Evolutionary conservation across 805 yeast species (phyloP).

Genomic region (Saturnispora sekii): DNA sequence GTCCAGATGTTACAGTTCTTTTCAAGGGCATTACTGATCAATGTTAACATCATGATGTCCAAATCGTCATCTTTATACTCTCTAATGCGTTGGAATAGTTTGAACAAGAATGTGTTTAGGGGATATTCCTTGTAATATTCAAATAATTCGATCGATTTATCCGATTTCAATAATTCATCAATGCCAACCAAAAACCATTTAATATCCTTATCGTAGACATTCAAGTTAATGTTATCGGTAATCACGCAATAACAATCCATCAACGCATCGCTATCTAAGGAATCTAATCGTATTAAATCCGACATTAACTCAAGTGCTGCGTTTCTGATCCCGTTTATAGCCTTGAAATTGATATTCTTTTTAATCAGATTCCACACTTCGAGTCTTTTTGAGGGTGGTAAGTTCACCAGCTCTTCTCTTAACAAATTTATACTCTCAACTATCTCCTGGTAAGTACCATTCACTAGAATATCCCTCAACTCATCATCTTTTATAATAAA

Average conservation of each 20-base stretch:
- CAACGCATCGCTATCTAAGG: conserved; percentile 37
- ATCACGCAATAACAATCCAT: conserved; percentile 55
- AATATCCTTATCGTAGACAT: conserved; percentile 31
- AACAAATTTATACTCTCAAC: conserved; percentile 44
- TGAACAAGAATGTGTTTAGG: conserved; percentile 11
- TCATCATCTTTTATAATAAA: conserved; percentile 14
- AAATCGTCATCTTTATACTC: conserved; percentile 8
- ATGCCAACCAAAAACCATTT: conserved; percentile 36
- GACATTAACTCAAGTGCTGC: conserved; percentile 44
- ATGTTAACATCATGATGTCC: conserved; percentile 10
- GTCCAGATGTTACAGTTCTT: conserved; percentile 5
- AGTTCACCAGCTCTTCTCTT: conserved; percentile 39
- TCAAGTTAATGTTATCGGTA: conserved; percentile 31
- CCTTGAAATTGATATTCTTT: conserved; percentile 35
- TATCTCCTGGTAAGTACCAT: conserved; percentile 24
- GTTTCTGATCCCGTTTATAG: conserved; percentile 29
- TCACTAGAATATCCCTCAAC: conserved; percentile 14
- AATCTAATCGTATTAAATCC: conserved; percentile 48
- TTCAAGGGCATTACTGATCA: conserved; percentile 17
- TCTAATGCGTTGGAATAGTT: conserved; percentile 6
- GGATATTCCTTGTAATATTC: conserved; percentile 14
- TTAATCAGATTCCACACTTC: conserved; percentile 69
- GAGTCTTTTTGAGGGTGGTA: conserved; percentile 49
- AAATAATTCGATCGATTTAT: conserved; percentile 17
- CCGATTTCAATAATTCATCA: conserved; percentile 38